Conservation (phyloP, 1,284 basidiomycete species). For the Exobasidium cylindrosporum region DNA sequence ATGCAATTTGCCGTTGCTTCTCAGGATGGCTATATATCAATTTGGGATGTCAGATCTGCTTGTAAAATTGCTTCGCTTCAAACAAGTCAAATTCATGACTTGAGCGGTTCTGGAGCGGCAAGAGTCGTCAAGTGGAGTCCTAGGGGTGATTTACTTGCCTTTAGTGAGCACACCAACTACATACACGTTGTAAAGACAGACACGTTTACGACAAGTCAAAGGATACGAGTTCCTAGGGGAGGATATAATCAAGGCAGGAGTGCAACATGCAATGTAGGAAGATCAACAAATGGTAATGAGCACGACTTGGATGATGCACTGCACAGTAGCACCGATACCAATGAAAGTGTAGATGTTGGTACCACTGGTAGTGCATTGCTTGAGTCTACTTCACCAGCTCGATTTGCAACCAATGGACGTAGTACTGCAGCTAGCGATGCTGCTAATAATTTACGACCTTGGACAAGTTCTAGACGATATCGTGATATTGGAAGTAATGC, state of each 20-base stretch:
- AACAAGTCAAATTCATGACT: conserved; percentile 20
- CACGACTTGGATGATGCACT: background rate
- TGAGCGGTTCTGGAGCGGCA: conserved; percentile 28
- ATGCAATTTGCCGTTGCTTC: conserved; percentile 78
- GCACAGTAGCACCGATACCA: background rate
- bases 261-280: background rate
- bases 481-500: background rate
- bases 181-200: conserved; percentile 36
- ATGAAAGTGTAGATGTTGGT: background rate
- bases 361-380: background rate
- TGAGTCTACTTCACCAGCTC: conserved; percentile 9
- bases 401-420: conserved; percentile 11
- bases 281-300: background rate
- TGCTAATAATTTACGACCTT: background rate
- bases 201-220: conserved; percentile 21
- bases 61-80: conserved; percentile 36
- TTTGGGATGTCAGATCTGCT: conserved; percentile 57
- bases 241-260: background rate
- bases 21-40: conserved; percentile 75
- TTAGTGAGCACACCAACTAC: conserved; percentile 36
- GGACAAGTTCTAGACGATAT: conserved; percentile 2
- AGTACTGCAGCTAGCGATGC: background rate
- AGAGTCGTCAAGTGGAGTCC: conserved; percentile 39
- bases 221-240: conserved; percentile 11
- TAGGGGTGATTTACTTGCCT: conserved; percentile 37